phyloP scores from a whole-genome alignment of 805 yeast genomes.

The Clavispora santaluciae region DNA sequence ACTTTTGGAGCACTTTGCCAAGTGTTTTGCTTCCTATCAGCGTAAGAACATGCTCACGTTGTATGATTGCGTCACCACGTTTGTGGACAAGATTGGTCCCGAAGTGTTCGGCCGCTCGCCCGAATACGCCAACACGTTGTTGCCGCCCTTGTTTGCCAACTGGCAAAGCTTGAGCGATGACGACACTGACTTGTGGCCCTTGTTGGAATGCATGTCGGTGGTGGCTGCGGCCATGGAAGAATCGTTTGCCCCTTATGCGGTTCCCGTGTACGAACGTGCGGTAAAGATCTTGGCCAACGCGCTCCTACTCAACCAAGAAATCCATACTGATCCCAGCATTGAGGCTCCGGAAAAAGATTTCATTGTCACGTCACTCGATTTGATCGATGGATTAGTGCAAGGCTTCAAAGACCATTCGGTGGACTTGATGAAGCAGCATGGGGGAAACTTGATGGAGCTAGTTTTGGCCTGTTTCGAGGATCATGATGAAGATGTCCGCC shows the following conservation, averaged over 20 bases:
- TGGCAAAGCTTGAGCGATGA: slow-evolving; percentile 76
- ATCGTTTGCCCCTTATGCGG: slow-evolving; percentile 81
- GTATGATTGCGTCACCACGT: slow-evolving; percentile 88
- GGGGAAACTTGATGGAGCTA: slow-evolving; percentile 49
- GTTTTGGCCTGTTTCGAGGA: slow-evolving; percentile 70
- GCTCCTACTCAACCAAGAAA: slow-evolving; percentile 59
- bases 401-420: slow-evolving; percentile 68
- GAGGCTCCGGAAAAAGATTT: slow-evolving; percentile 87
- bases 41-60: slow-evolving; percentile 74
- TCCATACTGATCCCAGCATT: slow-evolving; percentile 59
- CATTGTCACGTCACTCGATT: slow-evolving; percentile 80
- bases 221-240: slow-evolving; percentile 86
- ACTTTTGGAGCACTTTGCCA: slow-evolving; percentile 62
- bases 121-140: slow-evolving; percentile 51
- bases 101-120: slow-evolving; percentile 51
- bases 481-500: slow-evolving; percentile 82
- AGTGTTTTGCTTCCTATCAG: slow-evolving; percentile 75
- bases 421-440: slow-evolving; percentile 44
- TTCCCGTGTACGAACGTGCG: slow-evolving; percentile 79
- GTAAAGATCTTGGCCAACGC: slow-evolving; percentile 62
- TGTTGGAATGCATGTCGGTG: slow-evolving; percentile 87
- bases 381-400: slow-evolving; percentile 89
- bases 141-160: slow-evolving; percentile 78
- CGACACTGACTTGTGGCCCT: slow-evolving; percentile 85
- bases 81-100: slow-evolving; percentile 71